A percentile compares a stretch with the other conserved stretches of the same genome.
phyloP scores from a whole-genome alignment of 192 early-diverging fungal species.

The Helicostylum pulchrum region DNA sequence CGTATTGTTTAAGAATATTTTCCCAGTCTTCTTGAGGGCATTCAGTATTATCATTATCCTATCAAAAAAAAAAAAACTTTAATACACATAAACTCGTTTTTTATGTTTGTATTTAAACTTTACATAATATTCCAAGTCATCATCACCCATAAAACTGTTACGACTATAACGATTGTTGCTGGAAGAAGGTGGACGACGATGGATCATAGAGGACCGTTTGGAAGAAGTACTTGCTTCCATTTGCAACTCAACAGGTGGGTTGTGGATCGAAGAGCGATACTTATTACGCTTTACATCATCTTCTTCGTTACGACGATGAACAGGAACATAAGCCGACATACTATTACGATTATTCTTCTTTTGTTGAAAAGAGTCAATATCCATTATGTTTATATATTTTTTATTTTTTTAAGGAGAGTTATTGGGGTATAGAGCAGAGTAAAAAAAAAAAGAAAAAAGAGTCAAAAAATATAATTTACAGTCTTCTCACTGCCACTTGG shows the following conservation, averaged over 20 bases:
- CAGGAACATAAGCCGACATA: slow-evolving; percentile 3
- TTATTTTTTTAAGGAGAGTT: too few species aligned
- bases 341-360: slow-evolving; percentile 2
- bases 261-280: not conserved
- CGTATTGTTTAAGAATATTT: slow-evolving; percentile 34
- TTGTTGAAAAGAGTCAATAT: too few species aligned
- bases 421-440: not conserved
- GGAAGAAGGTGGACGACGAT: not conserved
- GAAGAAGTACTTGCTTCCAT: not conserved
- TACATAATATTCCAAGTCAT: not conserved
- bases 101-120: too few species aligned
- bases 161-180: slow-evolving; percentile 2
- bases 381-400: too few species aligned
- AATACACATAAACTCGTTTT: too few species aligned
- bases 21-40: slow-evolving; percentile 33
- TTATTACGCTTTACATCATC: not conserved
- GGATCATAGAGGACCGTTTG: slow-evolving; percentile 2
- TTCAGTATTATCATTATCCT: slow-evolving; percentile 1
- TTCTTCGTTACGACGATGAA: slow-evolving; percentile 4
- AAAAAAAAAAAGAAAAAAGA: not conserved
- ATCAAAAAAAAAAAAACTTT: too few species aligned
- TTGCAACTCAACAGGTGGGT: not conserved
- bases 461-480: not conserved
- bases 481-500: too few species aligned
- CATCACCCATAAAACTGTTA: slow-evolving; percentile 12